Evolutionary conservation across 202 grass and related monocot genomes (phyloP).

Genomic region (Panicum hallii): DNA sequence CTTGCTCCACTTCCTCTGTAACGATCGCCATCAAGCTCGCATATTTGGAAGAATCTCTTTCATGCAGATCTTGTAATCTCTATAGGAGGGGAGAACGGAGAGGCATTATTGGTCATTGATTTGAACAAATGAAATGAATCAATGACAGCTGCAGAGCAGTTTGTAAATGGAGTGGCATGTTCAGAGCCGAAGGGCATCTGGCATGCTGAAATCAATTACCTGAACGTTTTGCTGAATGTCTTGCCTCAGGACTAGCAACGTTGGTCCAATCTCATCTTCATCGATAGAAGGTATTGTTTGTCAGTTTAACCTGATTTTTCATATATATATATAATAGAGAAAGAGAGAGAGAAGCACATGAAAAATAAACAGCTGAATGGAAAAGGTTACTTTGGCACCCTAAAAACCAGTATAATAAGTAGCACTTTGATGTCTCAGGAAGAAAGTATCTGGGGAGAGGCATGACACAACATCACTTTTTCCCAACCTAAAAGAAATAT

Average conservation of each 20-base stretch:
- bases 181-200: neutral
- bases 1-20: slow-evolving; percentile 59
- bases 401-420: no score
- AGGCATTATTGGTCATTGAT: neutral
- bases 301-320: slow-evolving; percentile 11
- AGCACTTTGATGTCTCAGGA: no score
- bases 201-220: slow-evolving; percentile 50
- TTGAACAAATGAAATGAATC: neutral
- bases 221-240: slow-evolving; percentile 79
- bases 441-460: no score
- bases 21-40: slow-evolving; percentile 61
- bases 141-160: neutral
- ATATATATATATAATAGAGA: neutral
- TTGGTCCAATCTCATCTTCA: slow-evolving; percentile 91
- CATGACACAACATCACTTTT: no score
- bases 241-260: slow-evolving; percentile 76
- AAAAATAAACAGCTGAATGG: neutral
- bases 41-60: slow-evolving; percentile 58
- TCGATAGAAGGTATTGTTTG: neutral
- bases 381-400: no score
- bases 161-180: neutral
- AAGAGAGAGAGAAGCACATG: neutral
- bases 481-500: neutral
- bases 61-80: slow-evolving; percentile 72
- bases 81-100: neutral